Evolutionary conservation across 352 stramenopile genomes (phyloP), one percentile per base, ranked within the genome.

Genomic region (Phytophthora hibernalis): DNA sequence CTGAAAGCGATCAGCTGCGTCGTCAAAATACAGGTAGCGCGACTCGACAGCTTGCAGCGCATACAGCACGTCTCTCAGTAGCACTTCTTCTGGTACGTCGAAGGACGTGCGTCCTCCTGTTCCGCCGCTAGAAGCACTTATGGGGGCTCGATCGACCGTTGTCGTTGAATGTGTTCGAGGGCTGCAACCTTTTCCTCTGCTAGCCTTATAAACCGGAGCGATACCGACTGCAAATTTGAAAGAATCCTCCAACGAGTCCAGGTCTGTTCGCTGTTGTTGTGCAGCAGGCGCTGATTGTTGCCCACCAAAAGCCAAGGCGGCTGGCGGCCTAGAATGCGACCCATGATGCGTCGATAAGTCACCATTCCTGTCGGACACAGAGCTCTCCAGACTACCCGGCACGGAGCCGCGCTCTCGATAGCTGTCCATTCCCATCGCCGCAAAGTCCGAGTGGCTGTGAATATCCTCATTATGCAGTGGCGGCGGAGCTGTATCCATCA

Each of bases 31-130:
- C 22, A 96, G 74, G 50, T 96, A 94, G 21, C 87, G 85, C 13
- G 92, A 97, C 47, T 98, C 94, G 53, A 98, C 97, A 24, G 91
- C 94, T 76, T 98, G 93, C 45, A 98, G 82, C 5, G 90, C 90
- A 58, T 96, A 98, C 48, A 98, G 62, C 3, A 98, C 86, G 51
- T 98, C 93, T 15, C 92, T 83, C 16, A 98, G 68, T n/a, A 98
- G 74, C 21, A 97, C 85, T 60, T 91, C 77, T 58, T 98, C 93
- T 1, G 88, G 83, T 1, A 95, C 79, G 15, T 94, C 82, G 24
- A 91, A 93, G 0, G 84, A 87, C 15, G 65, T 64, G 15, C 51
- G 49, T 2, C 65, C 43, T 8, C 58, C 44, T 43, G 65, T 28
- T 26, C 53, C 52, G 9, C 13, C 30, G 26, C 24, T 68, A 3